Base-by-base conservation (phyloP, 23 red algal genomes). In the Pyropia yezoensis region DNA sequence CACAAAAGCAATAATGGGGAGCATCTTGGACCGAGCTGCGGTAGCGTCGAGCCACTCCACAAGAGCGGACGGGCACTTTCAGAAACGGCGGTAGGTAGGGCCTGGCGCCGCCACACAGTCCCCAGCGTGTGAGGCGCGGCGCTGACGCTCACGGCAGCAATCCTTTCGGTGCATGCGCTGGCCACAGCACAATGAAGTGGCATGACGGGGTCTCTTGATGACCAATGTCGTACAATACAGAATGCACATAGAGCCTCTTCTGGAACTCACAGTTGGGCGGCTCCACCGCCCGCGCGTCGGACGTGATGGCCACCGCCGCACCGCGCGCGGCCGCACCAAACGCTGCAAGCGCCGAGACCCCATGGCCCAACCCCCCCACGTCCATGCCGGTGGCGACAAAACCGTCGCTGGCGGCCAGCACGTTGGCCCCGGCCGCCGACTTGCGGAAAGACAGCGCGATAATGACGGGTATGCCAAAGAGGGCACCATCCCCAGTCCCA, bases 221-320 rank as follows among this genome's bases (percentile, higher is more conserved):
- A 57, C 16, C 45, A 77, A 1, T 74, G 55, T n/a, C n/a, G n/a
- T n/a, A n/a, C n/a, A n/a, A n/a, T n/a, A n/a, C n/a, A n/a, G n/a
- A n/a, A n/a, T n/a, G n/a, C n/a, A n/a, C n/a, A 70, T 96, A 96
- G 29, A 96, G 73, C 14, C 91, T 83, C 21, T 72, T 82, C 66
- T 96, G 88, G 23, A 88, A 7, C 50, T 88, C 77, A 72, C 58
- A 73, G 23, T 88, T 88, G 32, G 67, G 61, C 13, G 65, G 57
- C 55, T 78, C 49, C 7, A 30, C 33, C 59, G 33, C 22, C 24
- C 22, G 28, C 11, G 27, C 29, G 51, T 88, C 91, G 7, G 91
- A 85, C 19, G 77, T 67, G 12, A 87, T 80, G 7, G 71, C 62
- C 18, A 88, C 19, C 21, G 76, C 65, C 2, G 62, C 50, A 57